Evolutionary conservation across 257 asterid species (phyloP), one percentile per base, ranked within the genome.

Genomic region (Haberlea rhodopensis): DNA sequence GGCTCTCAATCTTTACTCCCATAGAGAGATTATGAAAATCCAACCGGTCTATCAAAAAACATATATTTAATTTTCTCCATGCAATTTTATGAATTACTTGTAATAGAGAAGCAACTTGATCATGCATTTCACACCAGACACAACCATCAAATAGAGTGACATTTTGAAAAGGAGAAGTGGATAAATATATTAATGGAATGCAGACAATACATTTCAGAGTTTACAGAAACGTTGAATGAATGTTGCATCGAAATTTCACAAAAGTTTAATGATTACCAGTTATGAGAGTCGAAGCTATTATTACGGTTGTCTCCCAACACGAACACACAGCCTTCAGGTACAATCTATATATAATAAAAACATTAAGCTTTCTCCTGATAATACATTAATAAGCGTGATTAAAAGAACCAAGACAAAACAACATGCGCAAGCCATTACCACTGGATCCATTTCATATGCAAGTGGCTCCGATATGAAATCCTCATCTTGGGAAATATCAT

Each of bases 321-420:
- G n/a, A n/a, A n/a, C n/a, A 92, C 99, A 62, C 67, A 84, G 68
- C 94, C 97, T 54, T 87, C 95, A 1, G 99, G 99, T 37, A 92
- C 91, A 69, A 85, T 77, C 97, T 90, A 76, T 46, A 69, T 26
- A 70, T 51, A 69, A 72, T 10, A 57, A 52, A 57, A 62, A 32
- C 54, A 45, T 15, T 59, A 49, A 66, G 58, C 27, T 68, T 65
- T 62, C 32, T 25, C 46, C 61, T 15, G 22, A 13, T 18, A 68
- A 26, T 15, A 8, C 63, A 51, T 15, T 43, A 56, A 5, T 34
- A 65, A 3, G 65, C 34, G 62, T 19, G 59, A 31, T 34, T 43
- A n/a, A 22, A 1, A 69, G 68, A 58, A 68, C 18, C 8, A 20
- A 23, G 26, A 29, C 31, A 57, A 57, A 53, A 62, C 58, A 34